Percentiles rank a stretch among this genome's conserved stretches.
Evolutionary conservation across 352 stramenopile species (phyloP).

Genomic region (Peronosclerospora sorghi): DNA sequence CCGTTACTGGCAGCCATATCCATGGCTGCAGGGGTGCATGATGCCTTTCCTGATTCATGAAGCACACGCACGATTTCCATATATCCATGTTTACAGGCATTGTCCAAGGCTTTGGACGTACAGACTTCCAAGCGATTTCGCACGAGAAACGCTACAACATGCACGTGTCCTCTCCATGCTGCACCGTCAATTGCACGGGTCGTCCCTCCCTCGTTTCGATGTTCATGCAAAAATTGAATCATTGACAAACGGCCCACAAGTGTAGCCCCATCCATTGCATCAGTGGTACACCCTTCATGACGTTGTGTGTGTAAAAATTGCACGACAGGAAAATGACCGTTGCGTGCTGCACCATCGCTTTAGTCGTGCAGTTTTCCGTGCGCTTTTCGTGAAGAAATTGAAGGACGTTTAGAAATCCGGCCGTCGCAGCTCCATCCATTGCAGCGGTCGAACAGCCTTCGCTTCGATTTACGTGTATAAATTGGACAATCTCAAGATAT

Average conservation of each 20-base stretch:
- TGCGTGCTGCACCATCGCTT: slow-evolving; percentile 22
- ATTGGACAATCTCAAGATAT: slow-evolving; percentile 8
- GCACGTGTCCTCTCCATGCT: slow-evolving; percentile 21
- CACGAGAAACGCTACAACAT: slow-evolving; percentile 25
- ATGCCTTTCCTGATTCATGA: slow-evolving; percentile 9
- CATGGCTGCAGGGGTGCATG: slow-evolving; percentile 23
- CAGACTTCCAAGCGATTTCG: slow-evolving; percentile 20
- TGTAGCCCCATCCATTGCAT: slow-evolving; percentile 30
- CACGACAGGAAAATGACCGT: slow-evolving; percentile 20
- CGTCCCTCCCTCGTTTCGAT: slow-evolving; percentile 22
- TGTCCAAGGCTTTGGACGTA: slow-evolving; percentile 20
- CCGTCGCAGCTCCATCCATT: slow-evolving; percentile 24
- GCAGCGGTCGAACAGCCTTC: slow-evolving; percentile 23
- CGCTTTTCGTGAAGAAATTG: slow-evolving; percentile 22
- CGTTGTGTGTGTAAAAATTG: slow-evolving; percentile 18
- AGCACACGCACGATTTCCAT: slow-evolving; percentile 17
- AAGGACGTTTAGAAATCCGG: slow-evolving; percentile 20
- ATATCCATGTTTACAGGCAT: slow-evolving; percentile 21
- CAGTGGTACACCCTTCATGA: slow-evolving; percentile 21
- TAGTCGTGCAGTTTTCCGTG: slow-evolving; percentile 19
- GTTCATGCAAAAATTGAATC: slow-evolving; percentile 24
- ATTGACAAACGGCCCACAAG: slow-evolving; percentile 19
- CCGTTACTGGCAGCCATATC: slow-evolving; percentile 21
- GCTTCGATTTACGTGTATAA: slow-evolving; percentile 8
- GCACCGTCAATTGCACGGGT: slow-evolving; percentile 22